Conservation (phyloP, 1,139 yeast genomes). For the Oligophagozyma castellii region DNA sequence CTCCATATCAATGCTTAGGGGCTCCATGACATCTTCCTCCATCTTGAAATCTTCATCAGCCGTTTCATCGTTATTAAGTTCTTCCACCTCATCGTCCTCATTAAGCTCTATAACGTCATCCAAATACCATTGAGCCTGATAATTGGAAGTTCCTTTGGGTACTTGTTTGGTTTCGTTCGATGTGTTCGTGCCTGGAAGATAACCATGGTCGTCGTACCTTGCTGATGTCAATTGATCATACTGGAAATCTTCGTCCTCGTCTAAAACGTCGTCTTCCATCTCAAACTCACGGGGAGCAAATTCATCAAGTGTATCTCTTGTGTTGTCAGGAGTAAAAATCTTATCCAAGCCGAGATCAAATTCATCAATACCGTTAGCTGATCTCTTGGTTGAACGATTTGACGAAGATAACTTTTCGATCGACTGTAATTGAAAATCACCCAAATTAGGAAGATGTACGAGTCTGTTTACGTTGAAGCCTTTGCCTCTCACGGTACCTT, state of each 20-base stretch:
- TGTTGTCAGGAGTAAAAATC: slow-evolving; percentile 33
- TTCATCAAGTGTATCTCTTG: slow-evolving; percentile 55
- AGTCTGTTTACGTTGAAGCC: slow-evolving; percentile 69
- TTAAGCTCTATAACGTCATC: slow-evolving; percentile 45
- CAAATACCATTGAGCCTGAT: slow-evolving; percentile 86
- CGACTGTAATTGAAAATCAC: slow-evolving; percentile 69
- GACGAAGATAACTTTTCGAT: slow-evolving; percentile 37
- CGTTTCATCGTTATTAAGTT: slow-evolving; percentile 24
- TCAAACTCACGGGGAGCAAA: slow-evolving; percentile 45
- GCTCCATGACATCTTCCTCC: slow-evolving; percentile 16
- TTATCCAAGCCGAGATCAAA: slow-evolving; percentile 9
- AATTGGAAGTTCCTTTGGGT: slow-evolving; percentile 86
- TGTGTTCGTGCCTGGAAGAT: slow-evolving; percentile 34
- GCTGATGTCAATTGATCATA: slow-evolving; percentile 39
- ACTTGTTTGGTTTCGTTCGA: slow-evolving; percentile 31
- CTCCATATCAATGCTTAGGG: slow-evolving; percentile 26
- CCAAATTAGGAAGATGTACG: slow-evolving; percentile 77
- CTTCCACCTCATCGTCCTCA: slow-evolving; percentile 31
- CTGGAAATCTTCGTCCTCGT: slow-evolving; percentile 30
- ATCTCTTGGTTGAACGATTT: slow-evolving; percentile 10
- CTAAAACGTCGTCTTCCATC: slow-evolving; percentile 23
- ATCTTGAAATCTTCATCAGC: slow-evolving; percentile 23
- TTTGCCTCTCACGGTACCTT: slow-evolving; percentile 77
- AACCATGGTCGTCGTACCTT: slow-evolving; percentile 58
- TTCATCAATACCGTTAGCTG: slow-evolving; percentile 5